Base-by-base conservation (phyloP, 225 moss, liverwort and hornwort species). In the Straminergon stramineum region DNA sequence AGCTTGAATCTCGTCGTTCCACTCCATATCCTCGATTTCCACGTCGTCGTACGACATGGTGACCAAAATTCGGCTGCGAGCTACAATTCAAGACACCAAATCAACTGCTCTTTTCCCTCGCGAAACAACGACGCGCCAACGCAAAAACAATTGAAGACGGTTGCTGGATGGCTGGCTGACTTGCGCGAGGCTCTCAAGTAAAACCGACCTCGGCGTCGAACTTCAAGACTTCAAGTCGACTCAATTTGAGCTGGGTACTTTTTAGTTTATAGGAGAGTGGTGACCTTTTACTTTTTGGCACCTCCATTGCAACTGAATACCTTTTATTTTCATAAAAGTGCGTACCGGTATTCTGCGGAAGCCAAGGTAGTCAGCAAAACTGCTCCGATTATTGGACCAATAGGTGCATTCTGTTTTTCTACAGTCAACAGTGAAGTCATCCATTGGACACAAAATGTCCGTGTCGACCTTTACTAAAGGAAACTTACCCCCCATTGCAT, bases 11-110 rank as follows among this genome's bases (percentile, higher is more conserved):
- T 91, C 88, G 43, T 97, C 95, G 80, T 93, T 95, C 99, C 97
- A 99, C 64, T 99, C 97, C 99, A 99, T 99, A 57, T 99, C 99
- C 92, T 99, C 97, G 15, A 99, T 96, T 91, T 99, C 99, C 86
- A 99, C 97, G 90, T 99, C 97, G 88, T 99, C 99, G 90, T 97
- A 99, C 63, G 97, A 97, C 99, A 99, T 97, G 30, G 87, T 91
- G 84, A 88, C 81, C 65, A 24, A 27, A 83, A 74, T 17, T 81
- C 75, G 45, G 4, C 81, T 26, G 51, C 48, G 70, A 63, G 60
- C 51, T 32, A 35, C 63, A 20, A 35, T 30, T 51, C 48, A 63
- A 76, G 39, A 48, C 41, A 65, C 52, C 30, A 9, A 56, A 41
- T 55, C 26, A 7, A 20, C 28, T 27, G 57, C 52, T 41, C 66